A percentile compares a stretch with the other conserved stretches of the same genome.
phyloP scores from a whole-genome alignment of 192 early-diverging fungal species.

The Coemansia furcata region DNA sequence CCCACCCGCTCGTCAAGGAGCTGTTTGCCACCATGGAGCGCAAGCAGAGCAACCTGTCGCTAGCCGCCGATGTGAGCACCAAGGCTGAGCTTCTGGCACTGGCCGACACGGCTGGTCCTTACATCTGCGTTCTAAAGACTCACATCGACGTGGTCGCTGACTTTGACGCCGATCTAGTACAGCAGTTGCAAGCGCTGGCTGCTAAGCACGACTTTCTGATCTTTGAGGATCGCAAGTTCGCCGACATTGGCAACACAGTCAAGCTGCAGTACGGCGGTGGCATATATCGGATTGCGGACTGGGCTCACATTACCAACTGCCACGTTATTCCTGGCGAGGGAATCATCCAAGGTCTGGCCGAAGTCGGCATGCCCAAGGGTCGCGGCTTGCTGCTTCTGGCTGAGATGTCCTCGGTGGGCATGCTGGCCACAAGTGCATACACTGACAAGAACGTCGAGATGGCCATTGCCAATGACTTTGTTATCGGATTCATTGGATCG shows the following conservation, averaged over 20 bases:
- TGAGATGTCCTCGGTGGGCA: conserved; percentile 96
- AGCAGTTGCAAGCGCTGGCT: conserved; percentile 68
- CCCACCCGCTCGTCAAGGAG: conserved; percentile 71
- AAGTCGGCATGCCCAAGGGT: conserved; percentile 75
- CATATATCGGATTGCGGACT: conserved; percentile 88
- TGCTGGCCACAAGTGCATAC: conserved; percentile 77
- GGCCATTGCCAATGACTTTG: conserved; percentile 89
- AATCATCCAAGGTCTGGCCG: conserved; percentile 87
- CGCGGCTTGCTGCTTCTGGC: conserved; percentile 88
- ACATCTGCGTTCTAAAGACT: conserved; percentile 96
- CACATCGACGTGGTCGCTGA: conserved; percentile 93
- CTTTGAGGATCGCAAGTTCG: conserved; percentile 99
- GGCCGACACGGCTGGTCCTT: conserved; percentile 88
- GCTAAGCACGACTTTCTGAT: conserved; percentile 93
- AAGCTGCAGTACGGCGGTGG: conserved; percentile 91
- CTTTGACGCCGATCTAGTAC: conserved; percentile 85
- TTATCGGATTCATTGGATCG: conserved; percentile 89
- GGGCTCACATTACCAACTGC: conserved; percentile 96
- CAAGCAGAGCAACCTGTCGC: conserved; percentile 88
- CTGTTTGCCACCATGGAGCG: conserved; percentile 82
- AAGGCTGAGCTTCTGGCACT: conserved; percentile 85
- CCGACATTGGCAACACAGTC: conserved; percentile 98
- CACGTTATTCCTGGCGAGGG: conserved; percentile 95
- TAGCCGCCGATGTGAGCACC: conserved; percentile 87
- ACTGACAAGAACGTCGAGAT: conserved; percentile 82